These are phyloP conservation scores for Nectriaceae sp. DNA, from an alignment of 2,329 filamentous ascomycete genomes.

Conservation along the genomic window DNA sequence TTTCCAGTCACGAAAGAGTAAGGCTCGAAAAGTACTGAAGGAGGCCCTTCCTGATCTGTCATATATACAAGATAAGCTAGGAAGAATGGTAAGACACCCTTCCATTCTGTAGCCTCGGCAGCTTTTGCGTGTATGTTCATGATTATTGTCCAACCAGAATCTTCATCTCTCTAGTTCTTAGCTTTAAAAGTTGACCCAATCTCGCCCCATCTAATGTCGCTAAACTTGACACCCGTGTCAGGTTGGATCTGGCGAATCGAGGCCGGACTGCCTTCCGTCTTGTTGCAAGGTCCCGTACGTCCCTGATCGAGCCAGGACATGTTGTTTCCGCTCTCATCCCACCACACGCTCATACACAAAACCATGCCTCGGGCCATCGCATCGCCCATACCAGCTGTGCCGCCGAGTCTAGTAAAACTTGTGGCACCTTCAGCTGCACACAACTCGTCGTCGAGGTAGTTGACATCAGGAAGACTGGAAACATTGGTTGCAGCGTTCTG, in stretches of 20 bases:
- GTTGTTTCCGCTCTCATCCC: slow-evolving; percentile 46
- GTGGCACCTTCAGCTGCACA: slow-evolving; percentile 34
- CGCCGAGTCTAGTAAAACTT: slow-evolving; percentile 40
- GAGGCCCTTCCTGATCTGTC: too few relatives aligned
- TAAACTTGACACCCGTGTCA: slow-evolving; percentile 53
- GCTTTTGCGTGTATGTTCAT: not conserved
- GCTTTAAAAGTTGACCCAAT: slow-evolving; percentile 48
- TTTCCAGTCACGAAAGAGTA: too few relatives aligned
- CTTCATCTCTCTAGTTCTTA: not conserved
- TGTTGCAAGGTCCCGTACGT: slow-evolving; percentile 53
- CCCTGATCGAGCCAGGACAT: slow-evolving; percentile 57
- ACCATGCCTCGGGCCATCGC: slow-evolving; percentile 51
- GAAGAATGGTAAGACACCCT: too few relatives aligned
- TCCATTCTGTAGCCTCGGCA: too few relatives aligned
- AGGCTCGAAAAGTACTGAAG: too few relatives aligned
- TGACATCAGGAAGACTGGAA: slow-evolving; percentile 31
- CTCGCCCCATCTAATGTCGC: slow-evolving; percentile 62
- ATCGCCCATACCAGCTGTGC: slow-evolving; percentile 46
- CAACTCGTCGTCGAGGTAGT: slow-evolving; percentile 39
- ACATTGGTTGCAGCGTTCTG: slow-evolving; percentile 20
- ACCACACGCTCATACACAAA: slow-evolving; percentile 55
- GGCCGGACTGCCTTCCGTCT: slow-evolving; percentile 52
- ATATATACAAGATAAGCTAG: too few relatives aligned
- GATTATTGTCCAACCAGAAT: not conserved
- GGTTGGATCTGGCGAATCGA: slow-evolving; percentile 49